Conservation (phyloP, 441 rosid genomes). For the Erysimum cheiri region DNA sequence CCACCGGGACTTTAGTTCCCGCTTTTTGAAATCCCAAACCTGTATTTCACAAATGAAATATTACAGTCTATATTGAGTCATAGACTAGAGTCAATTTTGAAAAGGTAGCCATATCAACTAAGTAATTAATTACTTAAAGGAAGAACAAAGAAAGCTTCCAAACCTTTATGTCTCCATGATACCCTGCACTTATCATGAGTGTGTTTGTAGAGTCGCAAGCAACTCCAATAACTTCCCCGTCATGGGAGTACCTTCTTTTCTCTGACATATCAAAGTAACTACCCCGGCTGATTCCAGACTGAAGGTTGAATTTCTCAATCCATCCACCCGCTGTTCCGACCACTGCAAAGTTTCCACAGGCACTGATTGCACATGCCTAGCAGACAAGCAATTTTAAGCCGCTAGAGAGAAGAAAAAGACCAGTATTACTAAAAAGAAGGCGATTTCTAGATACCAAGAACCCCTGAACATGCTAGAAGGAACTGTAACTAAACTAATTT, state of each 20-base stretch:
- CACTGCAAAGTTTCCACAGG: conserved; percentile 96
- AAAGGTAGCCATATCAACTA: conserved; percentile 24
- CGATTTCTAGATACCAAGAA: background rate
- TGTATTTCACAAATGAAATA: conserved; percentile 41
- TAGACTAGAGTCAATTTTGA: background rate
- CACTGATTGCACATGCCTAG: conserved; percentile 92
- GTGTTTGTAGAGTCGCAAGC: conserved; percentile 96
- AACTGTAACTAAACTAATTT: conserved; percentile 14
- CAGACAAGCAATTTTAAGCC: conserved; percentile 24
- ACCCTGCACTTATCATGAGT: conserved; percentile 92
- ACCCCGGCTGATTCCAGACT: conserved; percentile 94
- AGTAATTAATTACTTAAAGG: background rate
- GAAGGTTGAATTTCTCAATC: conserved; percentile 97
- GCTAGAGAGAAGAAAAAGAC: background rate
- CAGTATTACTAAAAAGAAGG: background rate
- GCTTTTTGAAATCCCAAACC: conserved; percentile 97
- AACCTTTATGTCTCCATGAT: conserved; percentile 91
- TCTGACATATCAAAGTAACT: conserved; percentile 70
- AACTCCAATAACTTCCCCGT: conserved; percentile 89
- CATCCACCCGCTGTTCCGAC: conserved; percentile 95
- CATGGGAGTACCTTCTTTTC: conserved; percentile 66
- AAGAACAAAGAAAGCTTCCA: conserved; percentile 24
- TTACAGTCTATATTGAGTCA: conserved; percentile 1
- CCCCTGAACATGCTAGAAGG: conserved; percentile 21
- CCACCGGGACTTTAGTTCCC: conserved; percentile 75